Base-by-base conservation (phyloP, 331 rosid species). In the Cydonia oblonga region DNA sequence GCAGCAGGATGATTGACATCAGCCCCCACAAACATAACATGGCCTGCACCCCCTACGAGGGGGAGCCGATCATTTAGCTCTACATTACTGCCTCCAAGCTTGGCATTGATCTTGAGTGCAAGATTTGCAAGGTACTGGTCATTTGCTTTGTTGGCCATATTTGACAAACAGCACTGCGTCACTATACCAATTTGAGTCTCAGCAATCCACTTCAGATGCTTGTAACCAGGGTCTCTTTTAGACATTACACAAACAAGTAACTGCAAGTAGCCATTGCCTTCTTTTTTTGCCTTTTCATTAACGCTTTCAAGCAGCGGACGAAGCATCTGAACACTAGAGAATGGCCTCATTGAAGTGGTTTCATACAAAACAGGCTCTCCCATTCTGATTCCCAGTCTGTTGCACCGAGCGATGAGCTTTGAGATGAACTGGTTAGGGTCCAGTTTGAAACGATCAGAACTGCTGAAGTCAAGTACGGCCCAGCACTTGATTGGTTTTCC, bases 51-150 rank as follows among this genome's bases (percentile, higher is more conserved):
- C 26, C 61, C 79, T 82, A 84, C 76, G 22, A 63, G 65, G 51
- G 90, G 86, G 44, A 85, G 85, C 66, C 79, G 75, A 11, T 78
- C 77, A 64, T 19, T 73, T 23, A 91, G 88, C 83, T 91, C 97
- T 28, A 89, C 88, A 46, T 91, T 91, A 66, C 97, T 91, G 52
- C 97, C 97, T 71, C 97, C 97, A 64, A 91, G 92, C 81, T 91
- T 91, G 52, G 97, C 97, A 78, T 89, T 91, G 74, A 91, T 85
- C 87, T 91, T 91, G 44, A 87, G 88, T 23, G 88, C 89, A 53
- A 91, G 84, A 78, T 91, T 82, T 13, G 96, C 77, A 64, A 84
- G 80, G 82, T 78, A 79, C 69, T 81, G 86, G 77, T 91, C 97
- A 14, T 77, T 82, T 40, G 81, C 81, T 70, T 58, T 70, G 66